Conservation (phyloP, 345 rosid genomes). For the Melaleuca quinquenervia region DNA sequence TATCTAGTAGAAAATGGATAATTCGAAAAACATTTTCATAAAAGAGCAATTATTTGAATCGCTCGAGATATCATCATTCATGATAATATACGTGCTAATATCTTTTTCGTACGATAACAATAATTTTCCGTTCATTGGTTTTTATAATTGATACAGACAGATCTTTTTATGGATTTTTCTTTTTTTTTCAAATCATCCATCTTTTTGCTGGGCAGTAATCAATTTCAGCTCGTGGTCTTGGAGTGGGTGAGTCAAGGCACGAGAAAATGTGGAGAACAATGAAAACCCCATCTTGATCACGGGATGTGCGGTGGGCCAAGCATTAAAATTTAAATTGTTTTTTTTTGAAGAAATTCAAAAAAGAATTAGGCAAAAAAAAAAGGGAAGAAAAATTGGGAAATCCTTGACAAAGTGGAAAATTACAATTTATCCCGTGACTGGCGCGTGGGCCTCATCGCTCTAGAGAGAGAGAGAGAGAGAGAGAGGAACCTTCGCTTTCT, state of each 20-base stretch:
- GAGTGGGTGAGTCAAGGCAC: not conserved
- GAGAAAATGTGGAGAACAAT: not conserved
- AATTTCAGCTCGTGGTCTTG: not conserved
- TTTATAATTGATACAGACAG: too few relatives aligned
- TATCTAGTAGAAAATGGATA: too few relatives aligned
- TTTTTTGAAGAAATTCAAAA: not conserved
- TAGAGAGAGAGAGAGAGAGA: not conserved
- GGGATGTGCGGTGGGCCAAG: not conserved
- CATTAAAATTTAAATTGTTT: not conserved
- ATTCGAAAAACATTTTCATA: too few relatives aligned
- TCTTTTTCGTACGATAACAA: too few relatives aligned
- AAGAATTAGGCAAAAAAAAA: rapidly evolving
- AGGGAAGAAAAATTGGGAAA: not conserved
- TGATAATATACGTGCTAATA: too few relatives aligned
- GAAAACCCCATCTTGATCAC: not conserved
- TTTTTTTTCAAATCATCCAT: too few relatives aligned
- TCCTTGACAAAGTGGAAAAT: not conserved
- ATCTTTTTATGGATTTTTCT: too few relatives aligned
- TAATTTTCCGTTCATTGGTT: too few relatives aligned
- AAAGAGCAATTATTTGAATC: too few relatives aligned
- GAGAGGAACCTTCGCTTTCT: not conserved
- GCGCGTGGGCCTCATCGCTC: not conserved
- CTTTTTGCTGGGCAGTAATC: not conserved
- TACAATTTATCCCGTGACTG: not conserved
- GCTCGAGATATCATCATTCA: too few relatives aligned